Evolutionary conservation across 1,284 basidiomycete species (phyloP).

Genomic region (Leccinum angustisporum): DNA sequence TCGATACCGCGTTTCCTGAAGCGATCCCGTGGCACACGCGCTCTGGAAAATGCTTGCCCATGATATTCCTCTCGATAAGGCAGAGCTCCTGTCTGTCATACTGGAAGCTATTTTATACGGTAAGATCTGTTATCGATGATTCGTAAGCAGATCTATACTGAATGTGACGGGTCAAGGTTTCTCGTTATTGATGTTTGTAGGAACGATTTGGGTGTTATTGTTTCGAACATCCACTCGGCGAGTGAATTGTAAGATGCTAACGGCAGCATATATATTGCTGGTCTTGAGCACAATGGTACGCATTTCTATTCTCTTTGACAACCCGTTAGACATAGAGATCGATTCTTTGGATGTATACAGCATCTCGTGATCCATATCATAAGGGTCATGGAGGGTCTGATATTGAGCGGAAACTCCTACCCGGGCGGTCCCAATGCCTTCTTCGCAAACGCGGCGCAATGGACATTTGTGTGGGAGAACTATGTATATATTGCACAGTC

Average conservation of each 20-base stretch:
- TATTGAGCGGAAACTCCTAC: neutral
- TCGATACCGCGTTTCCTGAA: neutral
- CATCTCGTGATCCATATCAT: constrained; percentile 3
- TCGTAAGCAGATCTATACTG: neutral
- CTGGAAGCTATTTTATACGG: constrained; percentile 26
- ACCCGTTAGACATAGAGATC: neutral
- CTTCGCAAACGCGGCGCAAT: neutral
- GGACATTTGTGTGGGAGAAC: neutral
- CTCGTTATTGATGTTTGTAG: constrained; percentile 24
- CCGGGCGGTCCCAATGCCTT: neutral
- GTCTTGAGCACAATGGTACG: constrained; percentile 20
- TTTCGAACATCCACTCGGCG: neutral
- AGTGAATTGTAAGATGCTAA: constrained; percentile 16
- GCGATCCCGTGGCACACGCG: neutral
- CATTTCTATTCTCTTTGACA: neutral
- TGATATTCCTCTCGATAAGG: constrained; percentile 17
- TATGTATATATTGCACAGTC: neutral
- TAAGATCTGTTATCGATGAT: constrained; percentile 1
- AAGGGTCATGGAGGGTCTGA: constrained; percentile 1
- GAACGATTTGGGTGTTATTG: constrained; percentile 13
- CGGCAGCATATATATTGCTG: constrained; percentile 15
- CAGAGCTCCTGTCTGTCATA: constrained; percentile 21
- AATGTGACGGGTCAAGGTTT: constrained; percentile 12
- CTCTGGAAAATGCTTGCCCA: neutral
- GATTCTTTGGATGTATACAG: neutral